Evolutionary conservation across 176 grass and related monocot species (phyloP).

Genomic region (Lolium rigidum): DNA sequence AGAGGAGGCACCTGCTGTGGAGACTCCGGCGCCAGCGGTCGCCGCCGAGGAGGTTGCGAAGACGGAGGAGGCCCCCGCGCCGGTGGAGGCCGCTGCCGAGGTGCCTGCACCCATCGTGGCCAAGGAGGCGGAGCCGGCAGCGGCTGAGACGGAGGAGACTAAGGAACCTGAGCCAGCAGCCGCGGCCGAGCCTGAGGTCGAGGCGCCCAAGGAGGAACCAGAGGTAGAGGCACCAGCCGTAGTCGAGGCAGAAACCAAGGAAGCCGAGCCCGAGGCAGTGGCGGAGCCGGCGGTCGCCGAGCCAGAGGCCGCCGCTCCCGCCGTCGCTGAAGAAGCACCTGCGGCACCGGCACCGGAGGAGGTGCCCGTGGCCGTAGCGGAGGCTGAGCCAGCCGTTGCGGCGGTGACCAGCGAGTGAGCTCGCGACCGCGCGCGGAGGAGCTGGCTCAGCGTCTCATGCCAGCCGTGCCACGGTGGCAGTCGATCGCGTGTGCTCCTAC

Average conservation of each 20-base stretch:
- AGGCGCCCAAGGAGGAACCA: conserved; percentile 30
- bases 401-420: conserved; percentile 35
- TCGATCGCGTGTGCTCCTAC: conserved; percentile 10
- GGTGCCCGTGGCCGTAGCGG: background rate
- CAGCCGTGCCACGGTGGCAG: background rate
- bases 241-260: conserved; percentile 41
- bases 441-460: conserved; percentile 17
- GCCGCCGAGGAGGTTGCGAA: conserved; percentile 40
- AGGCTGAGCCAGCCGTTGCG: background rate
- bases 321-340: background rate
- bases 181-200: conserved; percentile 5
- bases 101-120: conserved; percentile 11
- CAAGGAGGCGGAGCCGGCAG: background rate
- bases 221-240: background rate
- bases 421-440: background rate
- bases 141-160: background rate
- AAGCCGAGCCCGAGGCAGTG: background rate
- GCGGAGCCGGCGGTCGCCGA: conserved; percentile 21
- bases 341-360: background rate
- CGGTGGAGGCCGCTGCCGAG: conserved; percentile 29
- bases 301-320: background rate
- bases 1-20: conserved; percentile 49
- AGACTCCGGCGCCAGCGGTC: background rate
- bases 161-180: conserved; percentile 29
- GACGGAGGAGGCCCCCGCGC: conserved; percentile 43